These are phyloP conservation scores for Asterella californica DNA, from an alignment of 225 moss, liverwort and hornwort species.

Conservation along the genomic window DNA sequence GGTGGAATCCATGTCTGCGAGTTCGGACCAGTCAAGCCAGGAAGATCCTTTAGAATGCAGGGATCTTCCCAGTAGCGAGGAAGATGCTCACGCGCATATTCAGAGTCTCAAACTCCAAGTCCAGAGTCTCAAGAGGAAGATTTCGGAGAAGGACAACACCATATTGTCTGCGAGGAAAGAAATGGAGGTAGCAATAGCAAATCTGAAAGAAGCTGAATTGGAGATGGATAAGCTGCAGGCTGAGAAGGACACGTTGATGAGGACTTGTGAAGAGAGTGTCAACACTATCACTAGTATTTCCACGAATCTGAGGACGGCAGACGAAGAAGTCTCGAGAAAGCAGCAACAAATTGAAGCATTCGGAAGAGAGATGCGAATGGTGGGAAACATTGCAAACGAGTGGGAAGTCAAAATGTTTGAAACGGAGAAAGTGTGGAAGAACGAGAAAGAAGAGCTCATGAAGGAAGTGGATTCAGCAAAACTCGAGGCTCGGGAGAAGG, in stretches of 20 bases:
- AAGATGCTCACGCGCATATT: slow-evolving; percentile 2
- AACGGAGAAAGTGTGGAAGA: slow-evolving; percentile 58
- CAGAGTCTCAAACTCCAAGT: slow-evolving; percentile 21
- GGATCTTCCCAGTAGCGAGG: neutral
- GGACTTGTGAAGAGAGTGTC: slow-evolving; percentile 12
- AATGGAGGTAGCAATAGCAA: slow-evolving; percentile 51
- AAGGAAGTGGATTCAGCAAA: slow-evolving; percentile 61
- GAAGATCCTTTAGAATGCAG: neutral
- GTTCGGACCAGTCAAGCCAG: neutral
- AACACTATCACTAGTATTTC: slow-evolving; percentile 16
- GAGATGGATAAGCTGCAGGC: slow-evolving; percentile 46
- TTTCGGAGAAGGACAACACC: slow-evolving; percentile 34
- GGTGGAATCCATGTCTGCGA: slow-evolving; percentile 23
- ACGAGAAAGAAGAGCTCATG: slow-evolving; percentile 59
- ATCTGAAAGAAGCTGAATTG: slow-evolving; percentile 37
- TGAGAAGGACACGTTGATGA: slow-evolving; percentile 24
- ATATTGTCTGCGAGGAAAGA: slow-evolving; percentile 59
- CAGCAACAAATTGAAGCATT: slow-evolving; percentile 41
- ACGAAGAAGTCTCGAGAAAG: slow-evolving; percentile 30
- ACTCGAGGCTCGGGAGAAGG: slow-evolving; percentile 68
- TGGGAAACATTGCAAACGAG: slow-evolving; percentile 48
- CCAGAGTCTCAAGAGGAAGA: slow-evolving; percentile 23
- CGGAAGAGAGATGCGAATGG: slow-evolving; percentile 55
- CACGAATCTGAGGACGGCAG: slow-evolving; percentile 22
- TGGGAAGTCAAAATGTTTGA: slow-evolving; percentile 55